Conservation (phyloP, 306 rosid species). For the Quercus cerris region DNA sequence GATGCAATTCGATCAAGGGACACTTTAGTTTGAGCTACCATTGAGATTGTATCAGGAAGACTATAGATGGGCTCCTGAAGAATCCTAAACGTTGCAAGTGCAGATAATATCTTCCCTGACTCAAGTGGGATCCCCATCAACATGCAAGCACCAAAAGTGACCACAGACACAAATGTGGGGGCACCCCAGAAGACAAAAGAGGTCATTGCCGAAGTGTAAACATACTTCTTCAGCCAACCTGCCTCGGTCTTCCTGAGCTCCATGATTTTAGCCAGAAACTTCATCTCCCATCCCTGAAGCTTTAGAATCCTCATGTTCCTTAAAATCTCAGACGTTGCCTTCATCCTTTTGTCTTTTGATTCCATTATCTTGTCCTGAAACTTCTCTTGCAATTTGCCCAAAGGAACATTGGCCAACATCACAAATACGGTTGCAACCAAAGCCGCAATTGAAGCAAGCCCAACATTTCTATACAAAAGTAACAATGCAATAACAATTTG, state of each 20-base stretch:
- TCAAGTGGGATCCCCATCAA: conserved; percentile 82
- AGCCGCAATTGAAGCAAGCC: conserved; percentile 73
- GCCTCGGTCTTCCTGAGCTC: conserved; percentile 56
- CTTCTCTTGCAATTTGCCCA: conserved; percentile 62
- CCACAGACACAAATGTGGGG: conserved; percentile 73
- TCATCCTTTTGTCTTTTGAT: conserved; percentile 82
- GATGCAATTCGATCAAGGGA: conserved; percentile 76
- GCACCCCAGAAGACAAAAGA: conserved; percentile 59
- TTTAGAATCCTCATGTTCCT: conserved; percentile 86
- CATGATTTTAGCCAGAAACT: conserved; percentile 64
- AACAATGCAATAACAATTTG: conserved; percentile 66
- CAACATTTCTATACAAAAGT: conserved; percentile 66
- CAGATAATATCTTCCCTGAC: conserved; percentile 82
- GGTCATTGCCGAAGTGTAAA: conserved; percentile 38
- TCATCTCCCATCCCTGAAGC: conserved; percentile 92
- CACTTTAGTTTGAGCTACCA: conserved; percentile 75
- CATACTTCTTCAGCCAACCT: conserved; percentile 59
- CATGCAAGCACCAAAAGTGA: conserved; percentile 69
- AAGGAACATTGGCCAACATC: conserved; percentile 68
- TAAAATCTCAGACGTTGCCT: conserved; percentile 68
- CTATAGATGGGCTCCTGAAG: conserved; percentile 69
- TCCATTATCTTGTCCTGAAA: conserved; percentile 81
- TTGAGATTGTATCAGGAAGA: conserved; percentile 72
- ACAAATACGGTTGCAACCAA: conserved; percentile 57
- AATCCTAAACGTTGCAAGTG: conserved; percentile 78